These are phyloP conservation scores for Aspergillus steynii DNA, from an alignment of 495 filamentous ascomycete genomes.

Conservation along the genomic window DNA sequence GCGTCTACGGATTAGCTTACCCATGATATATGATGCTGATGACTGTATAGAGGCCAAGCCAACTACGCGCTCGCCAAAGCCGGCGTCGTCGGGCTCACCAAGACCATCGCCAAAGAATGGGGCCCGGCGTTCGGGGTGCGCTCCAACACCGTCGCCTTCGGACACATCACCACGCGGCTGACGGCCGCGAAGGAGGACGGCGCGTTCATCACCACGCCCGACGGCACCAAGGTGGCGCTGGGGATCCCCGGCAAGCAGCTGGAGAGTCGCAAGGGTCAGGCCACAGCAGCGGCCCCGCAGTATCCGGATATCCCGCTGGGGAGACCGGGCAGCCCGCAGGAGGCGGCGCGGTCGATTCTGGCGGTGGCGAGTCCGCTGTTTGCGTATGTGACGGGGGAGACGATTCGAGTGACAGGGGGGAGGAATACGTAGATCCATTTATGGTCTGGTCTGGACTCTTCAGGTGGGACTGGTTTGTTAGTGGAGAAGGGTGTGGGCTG, in stretches of 20 bases:
- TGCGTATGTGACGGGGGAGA: slow-evolving; percentile 81
- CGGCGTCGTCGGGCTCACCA: slow-evolving; percentile 74
- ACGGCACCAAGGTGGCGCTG: slow-evolving; percentile 73
- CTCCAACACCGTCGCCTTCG: slow-evolving; percentile 81
- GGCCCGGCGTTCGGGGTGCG: slow-evolving; percentile 80
- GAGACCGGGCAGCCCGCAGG: slow-evolving; percentile 71
- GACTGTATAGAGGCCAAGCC: slow-evolving; percentile 60
- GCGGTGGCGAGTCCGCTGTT: slow-evolving; percentile 79
- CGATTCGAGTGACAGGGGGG: slow-evolving; percentile 80
- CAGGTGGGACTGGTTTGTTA: too few relatives aligned
- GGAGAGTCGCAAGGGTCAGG: slow-evolving; percentile 34
- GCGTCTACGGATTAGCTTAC: background rate
- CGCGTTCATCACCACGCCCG: slow-evolving; percentile 70
- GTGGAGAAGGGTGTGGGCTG: too few relatives aligned
- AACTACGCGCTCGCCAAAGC: slow-evolving; percentile 87
- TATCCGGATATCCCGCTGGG: slow-evolving; percentile 74
- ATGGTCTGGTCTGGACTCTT: too few relatives aligned
- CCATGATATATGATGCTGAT: background rate
- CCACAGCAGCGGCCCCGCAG: slow-evolving; percentile 30
- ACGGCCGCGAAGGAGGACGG: slow-evolving; percentile 80
- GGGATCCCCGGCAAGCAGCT: slow-evolving; percentile 69
- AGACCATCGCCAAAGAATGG: slow-evolving; percentile 92
- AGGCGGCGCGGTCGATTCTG: slow-evolving; percentile 76
- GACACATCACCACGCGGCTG: slow-evolving; percentile 72
- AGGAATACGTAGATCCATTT: slow-evolving; percentile 64